Conservation (phyloP, 163 green algal genomes). For the Chlamydomonas reinhardtii region DNA sequence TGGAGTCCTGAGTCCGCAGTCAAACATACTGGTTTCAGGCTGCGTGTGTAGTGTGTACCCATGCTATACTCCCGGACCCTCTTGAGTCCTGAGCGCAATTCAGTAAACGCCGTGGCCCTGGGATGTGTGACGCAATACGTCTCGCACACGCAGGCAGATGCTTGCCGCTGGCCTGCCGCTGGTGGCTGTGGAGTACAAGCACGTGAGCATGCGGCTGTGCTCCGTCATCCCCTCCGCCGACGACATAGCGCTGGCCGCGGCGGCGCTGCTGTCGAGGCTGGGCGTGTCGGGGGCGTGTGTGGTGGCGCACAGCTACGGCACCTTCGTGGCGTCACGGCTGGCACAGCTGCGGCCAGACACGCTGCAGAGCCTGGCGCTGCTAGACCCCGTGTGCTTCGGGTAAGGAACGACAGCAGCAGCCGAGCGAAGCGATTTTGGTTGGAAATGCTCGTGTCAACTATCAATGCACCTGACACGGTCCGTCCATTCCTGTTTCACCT, state of each 20-base stretch:
- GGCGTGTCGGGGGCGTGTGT: conserved; percentile 55
- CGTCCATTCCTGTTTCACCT: no score
- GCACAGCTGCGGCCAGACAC: conserved; percentile 53
- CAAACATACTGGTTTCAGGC: no score
- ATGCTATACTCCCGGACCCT: no score
- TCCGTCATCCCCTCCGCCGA: conserved; percentile 55
- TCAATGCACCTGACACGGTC: no score
- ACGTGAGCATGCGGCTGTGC: conserved; percentile 64
- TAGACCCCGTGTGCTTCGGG: conserved; percentile 54
- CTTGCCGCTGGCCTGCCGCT: conserved; percentile 36
- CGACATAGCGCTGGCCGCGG: conserved; percentile 28
- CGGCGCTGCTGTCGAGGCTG: conserved; percentile 33
- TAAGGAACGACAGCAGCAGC: neutral
- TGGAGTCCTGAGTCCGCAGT: no score
- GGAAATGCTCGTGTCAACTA: no score
- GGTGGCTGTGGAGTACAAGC: conserved; percentile 54
- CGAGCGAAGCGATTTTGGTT: no score
- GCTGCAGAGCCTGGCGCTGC: conserved; percentile 48
- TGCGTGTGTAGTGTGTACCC: no score
- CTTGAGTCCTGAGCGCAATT: no score
- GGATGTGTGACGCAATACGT: no score
- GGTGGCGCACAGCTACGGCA: conserved; percentile 71
- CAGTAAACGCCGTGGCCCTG: no score
- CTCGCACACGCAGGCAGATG: neutral
- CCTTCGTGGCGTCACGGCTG: conserved; percentile 65